phyloP scores from a whole-genome alignment of 2,329 filamentous ascomycete species.

The Claviceps lovelessii region DNA sequence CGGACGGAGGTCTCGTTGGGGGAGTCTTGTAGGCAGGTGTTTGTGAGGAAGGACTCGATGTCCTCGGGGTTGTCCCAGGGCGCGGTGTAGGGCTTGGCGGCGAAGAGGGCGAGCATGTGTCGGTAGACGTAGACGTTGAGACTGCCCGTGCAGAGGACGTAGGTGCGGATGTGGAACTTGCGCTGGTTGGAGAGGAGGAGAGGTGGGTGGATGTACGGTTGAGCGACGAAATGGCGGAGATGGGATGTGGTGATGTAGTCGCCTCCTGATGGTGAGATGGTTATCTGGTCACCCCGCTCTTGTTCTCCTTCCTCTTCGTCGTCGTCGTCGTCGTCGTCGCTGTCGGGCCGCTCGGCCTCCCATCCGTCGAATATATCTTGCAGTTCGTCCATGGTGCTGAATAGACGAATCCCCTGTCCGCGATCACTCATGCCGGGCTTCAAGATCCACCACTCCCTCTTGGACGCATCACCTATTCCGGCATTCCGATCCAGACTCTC shows the following conservation, averaged over 20 bases:
- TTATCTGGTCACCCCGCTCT: neutral
- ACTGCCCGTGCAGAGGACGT: conserved; percentile 68
- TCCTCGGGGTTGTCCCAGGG: conserved; percentile 40
- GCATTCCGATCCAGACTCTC: conserved; percentile 61
- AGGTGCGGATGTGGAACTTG: conserved; percentile 92
- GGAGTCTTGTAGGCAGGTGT: conserved; percentile 74
- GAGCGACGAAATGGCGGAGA: conserved; percentile 87
- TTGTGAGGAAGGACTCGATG: conserved; percentile 73
- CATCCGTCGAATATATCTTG: conserved; percentile 80
- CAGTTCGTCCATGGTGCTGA: conserved; percentile 73
- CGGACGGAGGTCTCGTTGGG: conserved; percentile 50
- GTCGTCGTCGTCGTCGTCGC: conserved; percentile 51
- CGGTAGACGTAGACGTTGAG: conserved; percentile 75
- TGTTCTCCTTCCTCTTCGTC: conserved; percentile 12
- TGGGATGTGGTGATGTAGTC: conserved; percentile 69
- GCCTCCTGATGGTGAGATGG: conserved; percentile 13
- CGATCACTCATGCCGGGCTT: conserved; percentile 97
- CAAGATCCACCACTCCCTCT: conserved; percentile 87
- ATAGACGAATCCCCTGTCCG: conserved; percentile 82
- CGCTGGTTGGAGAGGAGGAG: conserved; percentile 53
- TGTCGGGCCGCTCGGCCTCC: conserved; percentile 56
- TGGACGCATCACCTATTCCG: conserved; percentile 11
- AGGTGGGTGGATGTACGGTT: conserved; percentile 86
- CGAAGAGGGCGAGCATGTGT: conserved; percentile 88
- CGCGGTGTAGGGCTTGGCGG: conserved; percentile 54